Conservation (phyloP, 1,284 basidiomycete species). For the Fomitopsis palustris region DNA sequence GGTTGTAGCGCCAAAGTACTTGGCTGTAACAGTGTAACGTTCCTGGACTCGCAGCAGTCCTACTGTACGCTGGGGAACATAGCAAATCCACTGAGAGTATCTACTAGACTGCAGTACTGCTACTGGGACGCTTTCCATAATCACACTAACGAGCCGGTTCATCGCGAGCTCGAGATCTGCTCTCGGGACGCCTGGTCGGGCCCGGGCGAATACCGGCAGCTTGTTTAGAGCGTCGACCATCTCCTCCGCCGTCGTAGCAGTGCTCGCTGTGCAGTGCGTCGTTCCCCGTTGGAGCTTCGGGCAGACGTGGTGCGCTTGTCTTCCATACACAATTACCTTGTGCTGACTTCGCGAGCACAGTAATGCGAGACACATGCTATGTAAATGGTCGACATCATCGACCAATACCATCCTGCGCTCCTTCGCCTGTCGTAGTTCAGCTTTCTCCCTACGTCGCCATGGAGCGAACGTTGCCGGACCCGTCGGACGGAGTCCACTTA, state of each 20-base stretch:
- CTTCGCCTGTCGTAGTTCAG: not conserved
- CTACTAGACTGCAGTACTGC: too few species aligned
- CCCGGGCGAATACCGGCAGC: not conserved
- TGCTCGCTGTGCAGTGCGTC: not conserved
- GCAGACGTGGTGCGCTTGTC: slow-evolving; percentile 18
- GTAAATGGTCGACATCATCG: slow-evolving; percentile 45
- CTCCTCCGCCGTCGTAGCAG: not conserved
- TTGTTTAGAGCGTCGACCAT: not conserved
- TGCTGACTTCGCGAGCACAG: slow-evolving; percentile 19
- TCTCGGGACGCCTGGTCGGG: not conserved
- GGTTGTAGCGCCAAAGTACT: not conserved
- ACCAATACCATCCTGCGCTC: slow-evolving; percentile 28
- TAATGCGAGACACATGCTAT: slow-evolving; percentile 63
- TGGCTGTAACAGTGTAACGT: too few species aligned
- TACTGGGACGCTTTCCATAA: too few species aligned
- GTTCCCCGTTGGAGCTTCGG: slow-evolving; percentile 11
- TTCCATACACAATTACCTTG: not conserved
- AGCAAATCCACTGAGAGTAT: too few species aligned
- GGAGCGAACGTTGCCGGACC: not conserved
- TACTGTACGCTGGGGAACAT: too few species aligned
- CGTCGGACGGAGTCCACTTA: not conserved
- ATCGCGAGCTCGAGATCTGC: not conserved
- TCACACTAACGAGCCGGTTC: not conserved
- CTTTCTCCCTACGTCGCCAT: not conserved
- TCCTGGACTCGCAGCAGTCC: too few species aligned